These are phyloP conservation scores for Trametes villosa DNA, from an alignment of 768 basidiomycete species.

Conservation along the genomic window DNA sequence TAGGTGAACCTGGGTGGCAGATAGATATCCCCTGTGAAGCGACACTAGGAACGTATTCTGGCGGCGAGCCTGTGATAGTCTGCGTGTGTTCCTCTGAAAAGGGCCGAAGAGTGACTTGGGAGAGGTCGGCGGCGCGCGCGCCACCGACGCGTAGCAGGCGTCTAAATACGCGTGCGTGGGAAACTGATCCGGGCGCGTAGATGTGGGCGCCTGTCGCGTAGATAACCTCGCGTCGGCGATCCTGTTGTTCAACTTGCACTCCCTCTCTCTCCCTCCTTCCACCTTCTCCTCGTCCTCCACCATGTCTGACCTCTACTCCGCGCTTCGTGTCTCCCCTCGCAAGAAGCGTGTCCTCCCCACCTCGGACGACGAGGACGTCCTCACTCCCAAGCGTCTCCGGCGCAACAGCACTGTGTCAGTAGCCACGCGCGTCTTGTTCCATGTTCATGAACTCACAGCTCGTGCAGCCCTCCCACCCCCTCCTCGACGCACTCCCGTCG, in stretches of 20 bases:
- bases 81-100: too few species aligned
- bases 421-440: neutral
- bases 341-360: constrained; percentile 66
- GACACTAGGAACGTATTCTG: too few species aligned
- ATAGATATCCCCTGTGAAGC: too few species aligned
- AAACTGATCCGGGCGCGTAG: constrained; percentile 5
- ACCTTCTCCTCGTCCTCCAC: constrained; percentile 13
- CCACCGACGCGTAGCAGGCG: constrained; percentile 18
- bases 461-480: constrained; percentile 60
- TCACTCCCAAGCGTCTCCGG: constrained; percentile 75
- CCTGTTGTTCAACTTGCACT: constrained; percentile 26
- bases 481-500: constrained; percentile 51
- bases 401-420: constrained; percentile 26
- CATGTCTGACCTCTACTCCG: constrained; percentile 66
- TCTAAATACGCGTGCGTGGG: constrained; percentile 17
- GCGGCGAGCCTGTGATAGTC: neutral
- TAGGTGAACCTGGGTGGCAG: too few species aligned
- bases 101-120: too few species aligned
- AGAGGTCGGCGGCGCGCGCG: neutral
- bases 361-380: constrained; percentile 52
- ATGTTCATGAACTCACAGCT: constrained; percentile 2
- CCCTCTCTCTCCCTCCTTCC: constrained; percentile 24
- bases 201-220: constrained; percentile 12
- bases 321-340: constrained; percentile 65
- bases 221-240: neutral